Percentiles rank a stretch among this genome's conserved stretches.
Evolutionary conservation across 2,329 filamentous ascomycete genomes (phyloP).

Genomic region (Sphaerulina populicola): DNA sequence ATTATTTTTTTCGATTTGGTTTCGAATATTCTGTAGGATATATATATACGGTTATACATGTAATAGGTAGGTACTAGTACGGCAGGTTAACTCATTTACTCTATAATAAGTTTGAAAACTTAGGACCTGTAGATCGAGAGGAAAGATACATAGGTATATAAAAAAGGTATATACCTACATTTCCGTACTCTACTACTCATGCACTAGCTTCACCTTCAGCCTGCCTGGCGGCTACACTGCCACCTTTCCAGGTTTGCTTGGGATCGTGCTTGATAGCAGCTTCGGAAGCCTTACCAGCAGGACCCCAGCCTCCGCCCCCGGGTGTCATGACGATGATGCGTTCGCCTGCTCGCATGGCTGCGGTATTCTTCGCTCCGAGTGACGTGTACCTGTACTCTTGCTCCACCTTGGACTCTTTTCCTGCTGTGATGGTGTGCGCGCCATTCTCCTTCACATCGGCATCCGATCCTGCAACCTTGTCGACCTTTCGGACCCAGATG

Average conservation of each 20-base stretch:
- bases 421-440: constrained; percentile 1
- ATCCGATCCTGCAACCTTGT: constrained; percentile 30
- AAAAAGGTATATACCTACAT: no score
- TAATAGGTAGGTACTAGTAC: no score
- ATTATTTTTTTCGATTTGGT: no score
- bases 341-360: constrained; percentile 66
- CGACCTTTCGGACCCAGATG: constrained; percentile 70
- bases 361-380: constrained; percentile 70
- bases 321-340: constrained; percentile 70
- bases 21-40: no score
- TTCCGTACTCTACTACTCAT: no score
- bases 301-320: constrained; percentile 70
- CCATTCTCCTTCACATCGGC: constrained; percentile 20
- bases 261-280: constrained; percentile 46
- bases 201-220: constrained; percentile 44
- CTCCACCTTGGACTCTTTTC: constrained; percentile 11
- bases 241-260: constrained; percentile 51
- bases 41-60: no score
- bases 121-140: no score
- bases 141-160: no score
- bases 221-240: constrained; percentile 50
- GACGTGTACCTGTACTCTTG: constrained; percentile 54
- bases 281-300: constrained; percentile 49
- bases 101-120: no score
- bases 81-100: no score